Evolutionary conservation across 495 filamentous ascomycete genomes (phyloP).

Genomic region (Tetracladium marchalianum): DNA sequence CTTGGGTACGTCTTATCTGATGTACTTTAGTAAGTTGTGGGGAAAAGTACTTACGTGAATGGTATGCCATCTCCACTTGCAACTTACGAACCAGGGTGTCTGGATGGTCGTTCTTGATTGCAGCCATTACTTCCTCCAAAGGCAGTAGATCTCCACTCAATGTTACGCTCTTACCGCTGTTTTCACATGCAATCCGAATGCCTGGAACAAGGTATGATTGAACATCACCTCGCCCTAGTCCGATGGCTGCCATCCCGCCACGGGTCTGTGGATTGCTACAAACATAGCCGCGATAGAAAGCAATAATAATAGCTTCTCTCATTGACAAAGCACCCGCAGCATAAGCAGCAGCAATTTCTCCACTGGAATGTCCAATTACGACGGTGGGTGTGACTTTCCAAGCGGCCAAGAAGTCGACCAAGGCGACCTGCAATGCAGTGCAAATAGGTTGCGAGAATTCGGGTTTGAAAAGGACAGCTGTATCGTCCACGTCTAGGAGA

Average conservation of each 20-base stretch:
- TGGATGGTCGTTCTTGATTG: conserved; percentile 28
- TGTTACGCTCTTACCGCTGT: conserved; percentile 48
- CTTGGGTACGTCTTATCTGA: too few relatives aligned
- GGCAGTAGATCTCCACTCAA: conserved; percentile 42
- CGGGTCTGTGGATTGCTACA: too few relatives aligned
- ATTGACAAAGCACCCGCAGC: conserved; percentile 28
- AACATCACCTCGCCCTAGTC: background rate
- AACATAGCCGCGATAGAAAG: conserved; percentile 29
- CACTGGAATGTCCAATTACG: conserved; percentile 54
- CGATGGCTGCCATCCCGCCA: conserved; percentile 1
- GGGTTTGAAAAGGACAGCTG: too few relatives aligned
- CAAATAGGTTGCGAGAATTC: conserved; percentile 43
- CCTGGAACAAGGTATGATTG: background rate
- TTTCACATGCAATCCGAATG: conserved; percentile 1
- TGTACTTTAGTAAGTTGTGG: too few relatives aligned
- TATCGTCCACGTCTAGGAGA: too few relatives aligned
- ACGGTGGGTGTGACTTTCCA: conserved; percentile 43
- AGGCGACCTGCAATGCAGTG: conserved; percentile 40
- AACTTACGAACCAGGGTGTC: conserved; percentile 38
- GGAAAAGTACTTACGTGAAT: conserved; percentile 27
- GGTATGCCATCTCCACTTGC: conserved; percentile 41
- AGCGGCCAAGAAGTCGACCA: conserved; percentile 41
- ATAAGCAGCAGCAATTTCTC: conserved; percentile 51
- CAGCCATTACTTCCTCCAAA: conserved; percentile 32
- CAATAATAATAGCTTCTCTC: conserved; percentile 39